Base-by-base conservation (phyloP, 768 basidiomycete genomes). In the Podaxis sp. region DNA sequence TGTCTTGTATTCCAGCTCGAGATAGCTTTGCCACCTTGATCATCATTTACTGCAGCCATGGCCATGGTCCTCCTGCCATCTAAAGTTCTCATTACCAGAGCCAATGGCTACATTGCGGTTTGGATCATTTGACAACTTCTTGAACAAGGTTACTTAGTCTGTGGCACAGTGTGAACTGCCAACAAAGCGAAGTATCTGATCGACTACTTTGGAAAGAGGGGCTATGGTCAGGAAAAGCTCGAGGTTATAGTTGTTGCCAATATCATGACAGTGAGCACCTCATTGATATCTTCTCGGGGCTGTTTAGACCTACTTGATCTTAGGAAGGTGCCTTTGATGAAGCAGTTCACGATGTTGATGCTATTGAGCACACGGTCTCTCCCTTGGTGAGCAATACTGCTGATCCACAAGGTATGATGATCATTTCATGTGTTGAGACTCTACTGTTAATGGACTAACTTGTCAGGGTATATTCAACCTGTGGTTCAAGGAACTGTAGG, bases 321-420 rank as follows among this genome's bases (percentile, higher is more conserved):
- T 63, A 87, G 86, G 81, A 81, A 2, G 84, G 84, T 7, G 89
- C 87, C 1, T 95, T 93, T 65, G 90, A 94, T 70, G 86, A 91
- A 56, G 91, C 87, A 0, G 88, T 93, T 63, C 84, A 87, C 71
- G 90, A 82, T 0, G 85, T 93, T 6, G 87, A 90, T 63, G 92
- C 82, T 0, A 84, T 95, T 55, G 80, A 77, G 44, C 91, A 91
- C 68, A 85, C 80, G 2, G 89, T 89, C 0, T 90, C 89, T 0
- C 89, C 90, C 0, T 80, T 86, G 68, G 75, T 80, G 58, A 64
- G 77, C 28, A 73, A 80, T 1, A 78, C 75, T 0, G 74, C 77
- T 20, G 79, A 85, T 41, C 82, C 82, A 7, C 62, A 74, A 62
- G 73, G 75, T 74, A 66, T n/a, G 56, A 1, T 6, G 15, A 44